Percentiles rank a stretch among this genome's conserved stretches.
phyloP scores from a whole-genome alignment of 768 basidiomycete species.

The Russula earlei region DNA sequence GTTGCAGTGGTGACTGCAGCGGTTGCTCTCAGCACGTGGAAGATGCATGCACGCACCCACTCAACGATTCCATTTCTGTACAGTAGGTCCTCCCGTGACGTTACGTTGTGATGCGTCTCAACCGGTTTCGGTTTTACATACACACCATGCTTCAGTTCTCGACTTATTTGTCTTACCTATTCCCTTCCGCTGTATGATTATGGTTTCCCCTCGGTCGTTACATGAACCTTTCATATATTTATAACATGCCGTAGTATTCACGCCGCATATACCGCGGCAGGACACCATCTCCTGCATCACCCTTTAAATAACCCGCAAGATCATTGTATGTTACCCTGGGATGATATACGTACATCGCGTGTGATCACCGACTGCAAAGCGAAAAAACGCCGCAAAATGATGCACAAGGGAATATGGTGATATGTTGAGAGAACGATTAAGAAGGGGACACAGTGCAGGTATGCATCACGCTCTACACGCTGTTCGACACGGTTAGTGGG shows the following conservation, averaged over 20 bases:
- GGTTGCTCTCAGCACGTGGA: slow-evolving; percentile 11
- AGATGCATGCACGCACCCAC: background rate
- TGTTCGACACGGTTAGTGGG: background rate
- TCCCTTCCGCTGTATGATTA: no score
- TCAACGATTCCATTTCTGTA: background rate
- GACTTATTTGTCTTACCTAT: background rate
- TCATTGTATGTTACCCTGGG: background rate
- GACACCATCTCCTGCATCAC: background rate
- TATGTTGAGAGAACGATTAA: slow-evolving; percentile 10
- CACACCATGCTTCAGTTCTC: background rate
- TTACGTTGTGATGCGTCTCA: background rate
- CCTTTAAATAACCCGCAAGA: background rate
- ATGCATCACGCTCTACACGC: slow-evolving; percentile 6
- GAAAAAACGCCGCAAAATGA: slow-evolving; percentile 1
- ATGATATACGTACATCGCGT: background rate
- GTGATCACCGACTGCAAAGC: background rate
- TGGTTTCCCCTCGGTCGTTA: background rate
- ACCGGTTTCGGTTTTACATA: no score
- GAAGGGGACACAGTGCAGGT: slow-evolving; percentile 5
- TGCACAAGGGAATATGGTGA: slow-evolving; percentile 7
- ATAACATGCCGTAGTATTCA: slow-evolving; percentile 1
- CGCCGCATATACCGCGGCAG: background rate
- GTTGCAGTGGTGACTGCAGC: slow-evolving; percentile 13
- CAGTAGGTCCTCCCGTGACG: background rate
- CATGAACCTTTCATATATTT: slow-evolving; percentile 5